Evolutionary conservation across 1,139 yeast species (phyloP), one percentile per base, ranked within the genome.

Genomic region (Magnusiomyces sp.): DNA sequence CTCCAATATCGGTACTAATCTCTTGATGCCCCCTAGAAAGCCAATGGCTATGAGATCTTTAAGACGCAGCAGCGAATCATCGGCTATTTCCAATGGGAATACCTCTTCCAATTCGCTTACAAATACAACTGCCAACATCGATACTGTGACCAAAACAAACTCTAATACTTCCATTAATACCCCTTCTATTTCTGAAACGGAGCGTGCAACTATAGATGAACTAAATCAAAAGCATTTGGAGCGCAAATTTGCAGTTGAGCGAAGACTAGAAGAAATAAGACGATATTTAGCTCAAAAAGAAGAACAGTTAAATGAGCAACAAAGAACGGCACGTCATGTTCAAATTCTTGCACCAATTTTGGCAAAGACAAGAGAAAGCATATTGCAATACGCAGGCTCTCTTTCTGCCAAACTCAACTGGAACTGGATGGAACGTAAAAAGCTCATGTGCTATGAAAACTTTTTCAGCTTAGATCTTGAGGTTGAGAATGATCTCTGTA

Each of bases 321-420:
- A 68, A 23, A 64, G 68, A n/a, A 59, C 69, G 6, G 67, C 46
- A 11, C 46, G 72, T 7, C 60, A 64, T 7, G 62, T 37, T 16
- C 40, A 67, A 40, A 65, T 70, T 16, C 62, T 78, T 40, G 73
- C 81, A 13, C 88, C 88, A 1, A 65, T 81, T 32, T 71, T 71
- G 34, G 66, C 67, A 6, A 74, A 73, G 48, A 77, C 84, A 0
- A 67, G 75, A 43, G 83, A 77, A 19, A 62, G 66, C 4, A 57
- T 81, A 31, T 61, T 70, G 11, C 62, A 66, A 20, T 70, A 76
- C 2, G 72, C 75, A 6, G 73, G 74, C 39, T 66, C 72, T 49
- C 60, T 77, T 50, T 68, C 73, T n/a, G 71, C 76, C 17, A 72
- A 74, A 54, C 60, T 80, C 46, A 80, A 78, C 50, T 76, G 80